These are phyloP conservation scores for sorghum (Sorghum bicolor) DNA, from an alignment of 176 grass and related monocot genomes.

Conservation along the genomic window Sorghum_bicolor_NCBIv3 NC_012876.2:61928001-61928500, in stretches of 20 bases:
- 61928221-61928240: neutral
- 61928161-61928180: neutral
- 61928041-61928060: neutral
- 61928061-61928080: neutral
- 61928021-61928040: neutral
- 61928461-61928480: no score
- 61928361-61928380: no score
- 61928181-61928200: rapidly evolving
- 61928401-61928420: no score
- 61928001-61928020: neutral
- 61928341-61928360: no score
- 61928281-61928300: no score
- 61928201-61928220: neutral
- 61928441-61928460: no score
- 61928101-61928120: neutral
- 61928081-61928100: neutral
- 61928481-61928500: no score
- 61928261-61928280: rapidly evolving
- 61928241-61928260: neutral
- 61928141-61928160: neutral
- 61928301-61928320: no score
- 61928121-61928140: neutral
- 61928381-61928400: no score
- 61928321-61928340: no score
- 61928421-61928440: no score